phyloP scores from a whole-genome alignment of 257 asterid genomes.

The Cordia subcordata region DNA sequence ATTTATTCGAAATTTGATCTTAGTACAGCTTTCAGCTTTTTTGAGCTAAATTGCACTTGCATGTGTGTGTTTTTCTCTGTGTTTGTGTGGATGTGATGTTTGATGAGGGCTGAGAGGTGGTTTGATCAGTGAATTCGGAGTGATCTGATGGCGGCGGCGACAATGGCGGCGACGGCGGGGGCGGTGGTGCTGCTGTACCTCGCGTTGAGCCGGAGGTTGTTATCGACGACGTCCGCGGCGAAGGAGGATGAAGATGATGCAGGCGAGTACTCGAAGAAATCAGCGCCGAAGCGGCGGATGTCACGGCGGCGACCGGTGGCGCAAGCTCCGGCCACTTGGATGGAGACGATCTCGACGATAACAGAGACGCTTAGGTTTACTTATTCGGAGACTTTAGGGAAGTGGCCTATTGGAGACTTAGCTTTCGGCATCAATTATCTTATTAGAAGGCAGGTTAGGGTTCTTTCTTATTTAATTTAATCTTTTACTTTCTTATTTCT shows the following conservation, averaged over 20 bases:
- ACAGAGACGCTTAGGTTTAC: constrained; percentile 78
- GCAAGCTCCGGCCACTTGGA: constrained; percentile 88
- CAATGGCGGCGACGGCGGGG: constrained; percentile 88
- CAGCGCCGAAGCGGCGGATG: constrained; percentile 43
- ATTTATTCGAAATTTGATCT: neutral
- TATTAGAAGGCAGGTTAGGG: constrained; percentile 70
- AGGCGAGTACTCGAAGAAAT: constrained; percentile 52
- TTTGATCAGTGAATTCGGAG: neutral
- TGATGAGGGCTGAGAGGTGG: neutral
- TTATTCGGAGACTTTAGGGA: constrained; percentile 76
- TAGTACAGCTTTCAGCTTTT: neutral
- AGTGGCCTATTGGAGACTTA: constrained; percentile 86
- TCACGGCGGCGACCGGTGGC: constrained; percentile 63
- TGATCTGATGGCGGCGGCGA: constrained; percentile 65
- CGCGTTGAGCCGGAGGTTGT: constrained; percentile 53
- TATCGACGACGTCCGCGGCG: constrained; percentile 20
- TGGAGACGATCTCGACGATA: constrained; percentile 63
- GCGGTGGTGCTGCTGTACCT: constrained; percentile 68
- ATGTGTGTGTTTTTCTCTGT: neutral
- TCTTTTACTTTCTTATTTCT: neutral
- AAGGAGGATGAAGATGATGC: constrained; percentile 32
- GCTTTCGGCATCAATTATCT: constrained; percentile 79
- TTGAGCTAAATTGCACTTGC: neutral
- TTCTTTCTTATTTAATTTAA: neutral
- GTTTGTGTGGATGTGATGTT: neutral